Evolutionary conservation across 257 asterid genomes (phyloP).

Genomic region (Ilex aquifolium): DNA sequence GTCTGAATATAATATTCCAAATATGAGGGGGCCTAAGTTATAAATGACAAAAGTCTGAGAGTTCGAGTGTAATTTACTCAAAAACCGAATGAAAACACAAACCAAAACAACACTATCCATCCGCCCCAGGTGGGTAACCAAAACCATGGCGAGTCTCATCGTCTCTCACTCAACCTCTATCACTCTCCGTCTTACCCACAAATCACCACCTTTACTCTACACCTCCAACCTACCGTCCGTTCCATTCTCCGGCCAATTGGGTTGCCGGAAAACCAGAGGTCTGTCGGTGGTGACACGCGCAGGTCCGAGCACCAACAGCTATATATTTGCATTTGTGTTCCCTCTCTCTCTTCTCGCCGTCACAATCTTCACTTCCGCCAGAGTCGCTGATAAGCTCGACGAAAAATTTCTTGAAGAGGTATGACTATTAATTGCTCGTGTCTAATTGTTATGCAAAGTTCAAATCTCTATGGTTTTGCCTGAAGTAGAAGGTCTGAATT

Average conservation of each 20-base stretch:
- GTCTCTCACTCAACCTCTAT: background rate
- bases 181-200: background rate
- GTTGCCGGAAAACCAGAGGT: slow-evolving; percentile 28
- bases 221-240: background rate
- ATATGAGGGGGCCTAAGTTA: too few species aligned
- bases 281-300: slow-evolving; percentile 48
- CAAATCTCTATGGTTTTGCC: background rate
- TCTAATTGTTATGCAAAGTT: background rate
- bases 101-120: too few species aligned
- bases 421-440: background rate
- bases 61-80: too few species aligned
- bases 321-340: slow-evolving; percentile 57
- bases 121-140: too few species aligned
- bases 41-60: too few species aligned
- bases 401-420: slow-evolving; percentile 75
- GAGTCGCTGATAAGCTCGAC: slow-evolving; percentile 66
- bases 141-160: background rate
- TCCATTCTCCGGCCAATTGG: slow-evolving; percentile 3
- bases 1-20: too few species aligned
- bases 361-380: slow-evolving; percentile 47
- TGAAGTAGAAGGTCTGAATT: too few species aligned
- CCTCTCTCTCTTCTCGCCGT: slow-evolving; percentile 65
- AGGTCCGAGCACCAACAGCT: slow-evolving; percentile 46
- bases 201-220: background rate
- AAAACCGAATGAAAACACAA: too few species aligned